phyloP scores from a whole-genome alignment of 2,329 filamentous ascomycete species.

The Westerdykella sp. region DNA sequence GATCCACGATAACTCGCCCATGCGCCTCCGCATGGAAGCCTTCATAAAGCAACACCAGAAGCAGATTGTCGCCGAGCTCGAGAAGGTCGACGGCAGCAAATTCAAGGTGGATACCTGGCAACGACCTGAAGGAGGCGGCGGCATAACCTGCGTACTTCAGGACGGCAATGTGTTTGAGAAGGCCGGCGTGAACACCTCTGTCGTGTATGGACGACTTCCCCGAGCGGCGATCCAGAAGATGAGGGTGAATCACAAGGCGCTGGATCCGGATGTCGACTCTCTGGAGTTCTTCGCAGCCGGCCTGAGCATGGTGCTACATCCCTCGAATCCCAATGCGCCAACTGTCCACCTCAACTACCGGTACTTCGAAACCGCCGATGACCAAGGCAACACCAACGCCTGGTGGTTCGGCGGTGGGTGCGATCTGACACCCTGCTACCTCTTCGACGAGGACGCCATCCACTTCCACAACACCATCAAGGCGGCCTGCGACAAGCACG shows the following conservation, averaged over 20 bases:
- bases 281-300: constrained; percentile 95
- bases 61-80: constrained; percentile 75
- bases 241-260: constrained; percentile 88
- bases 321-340: constrained; percentile 90
- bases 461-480: constrained; percentile 96
- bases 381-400: constrained; percentile 71
- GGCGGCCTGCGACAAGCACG: constrained; percentile 85
- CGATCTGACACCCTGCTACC: constrained; percentile 85
- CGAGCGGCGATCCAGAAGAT: constrained; percentile 74
- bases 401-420: constrained; percentile 99
- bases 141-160: constrained; percentile 90
- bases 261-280: constrained; percentile 70
- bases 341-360: constrained; percentile 98
- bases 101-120: constrained; percentile 85
- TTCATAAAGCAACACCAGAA: constrained; percentile 92
- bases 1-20: constrained; percentile 73
- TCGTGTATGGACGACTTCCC: constrained; percentile 88
- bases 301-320: constrained; percentile 87
- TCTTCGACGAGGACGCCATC: constrained; percentile 94
- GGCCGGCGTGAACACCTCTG: constrained; percentile 87
- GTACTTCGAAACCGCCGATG: constrained; percentile 92
- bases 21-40: constrained; percentile 96
- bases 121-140: constrained; percentile 81
- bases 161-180: constrained; percentile 98
- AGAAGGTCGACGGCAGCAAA: constrained; percentile 72